These are phyloP conservation scores for Penicillium roqueforti DNA, from an alignment of 495 filamentous ascomycete species.

Conservation along the genomic window DNA sequence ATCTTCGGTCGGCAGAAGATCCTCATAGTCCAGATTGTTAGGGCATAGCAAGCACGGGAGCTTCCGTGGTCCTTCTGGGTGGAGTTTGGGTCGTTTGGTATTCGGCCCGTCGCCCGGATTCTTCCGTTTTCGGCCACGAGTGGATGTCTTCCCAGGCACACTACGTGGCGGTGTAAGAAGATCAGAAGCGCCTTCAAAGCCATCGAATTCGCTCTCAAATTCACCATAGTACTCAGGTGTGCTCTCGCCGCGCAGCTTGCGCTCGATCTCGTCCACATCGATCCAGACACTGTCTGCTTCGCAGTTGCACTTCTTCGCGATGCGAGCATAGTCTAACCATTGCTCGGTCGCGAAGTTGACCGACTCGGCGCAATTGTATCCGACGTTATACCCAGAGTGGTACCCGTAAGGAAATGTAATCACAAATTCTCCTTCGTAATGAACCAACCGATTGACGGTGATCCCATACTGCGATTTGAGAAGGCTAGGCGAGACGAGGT, in stretches of 20 bases:
- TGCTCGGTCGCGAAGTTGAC: constrained; percentile 96
- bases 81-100: constrained; percentile 69
- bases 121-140: constrained; percentile 60
- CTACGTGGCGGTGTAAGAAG: constrained; percentile 79
- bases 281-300: constrained; percentile 98
- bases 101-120: constrained; percentile 55
- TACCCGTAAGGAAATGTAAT: constrained; percentile 99
- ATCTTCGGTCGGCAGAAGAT: constrained; percentile 81
- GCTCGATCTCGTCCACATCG: constrained; percentile 89
- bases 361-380: constrained; percentile 98
- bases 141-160: constrained; percentile 57
- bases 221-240: constrained; percentile 85
- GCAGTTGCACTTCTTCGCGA: constrained; percentile 97
- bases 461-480: constrained; percentile 86
- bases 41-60: constrained; percentile 93
- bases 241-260: constrained; percentile 85
- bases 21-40: constrained; percentile 81
- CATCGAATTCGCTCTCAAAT: constrained; percentile 61
- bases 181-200: constrained; percentile 56
- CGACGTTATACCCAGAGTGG: constrained; percentile 96
- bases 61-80: constrained; percentile 63
- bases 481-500: constrained; percentile 89
- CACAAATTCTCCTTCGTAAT: constrained; percentile 95
- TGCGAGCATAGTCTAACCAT: constrained; percentile 90
- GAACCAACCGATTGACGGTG: constrained; percentile 92